Evolutionary conservation across 345 rosid genomes (phyloP).

Genomic region (Schrenkiella parvula): DNA sequence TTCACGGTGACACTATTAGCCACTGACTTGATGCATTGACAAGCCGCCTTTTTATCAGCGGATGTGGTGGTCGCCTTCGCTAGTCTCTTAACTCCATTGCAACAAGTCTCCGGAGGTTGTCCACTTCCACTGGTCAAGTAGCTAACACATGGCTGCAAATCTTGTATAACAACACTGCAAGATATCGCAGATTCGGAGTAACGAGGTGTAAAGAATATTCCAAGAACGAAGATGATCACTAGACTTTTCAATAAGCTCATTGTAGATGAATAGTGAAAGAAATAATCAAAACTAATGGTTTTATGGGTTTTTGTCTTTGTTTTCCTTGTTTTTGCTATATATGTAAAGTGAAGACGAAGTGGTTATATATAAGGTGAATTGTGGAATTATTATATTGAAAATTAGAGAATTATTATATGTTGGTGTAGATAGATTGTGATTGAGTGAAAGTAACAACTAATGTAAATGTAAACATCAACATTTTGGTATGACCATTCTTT

Average conservation of each 20-base stretch:
- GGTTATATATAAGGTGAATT: conserved; percentile 7
- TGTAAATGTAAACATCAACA: conserved; percentile 2
- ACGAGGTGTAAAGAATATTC: conserved; percentile 32
- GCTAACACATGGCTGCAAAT: conserved; percentile 63
- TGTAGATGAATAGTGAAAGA: not conserved
- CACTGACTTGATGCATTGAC: conserved; percentile 61
- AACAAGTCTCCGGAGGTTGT: conserved; percentile 55
- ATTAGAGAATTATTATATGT: conserved; percentile 14
- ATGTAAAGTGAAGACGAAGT: not conserved
- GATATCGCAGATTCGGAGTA: conserved; percentile 47
- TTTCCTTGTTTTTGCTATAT: not conserved
- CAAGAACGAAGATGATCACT: conserved; percentile 19
- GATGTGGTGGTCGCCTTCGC: conserved; percentile 46
- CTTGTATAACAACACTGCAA: conserved; percentile 53
- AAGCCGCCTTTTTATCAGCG: conserved; percentile 59
- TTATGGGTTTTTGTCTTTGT: not conserved
- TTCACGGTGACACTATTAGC: conserved; percentile 51
- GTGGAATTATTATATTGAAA: not conserved
- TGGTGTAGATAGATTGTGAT: conserved; percentile 23
- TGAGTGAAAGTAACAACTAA: conserved; percentile 21
- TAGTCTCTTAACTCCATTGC: conserved; percentile 49
- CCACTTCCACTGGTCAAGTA: conserved; percentile 61
- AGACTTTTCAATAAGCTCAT: conserved; percentile 12
- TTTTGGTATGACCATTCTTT: conserved; percentile 7
- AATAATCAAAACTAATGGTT: not conserved